phyloP scores from a whole-genome alignment of 495 filamentous ascomycete species.

The Acidiella bohemica region DNA sequence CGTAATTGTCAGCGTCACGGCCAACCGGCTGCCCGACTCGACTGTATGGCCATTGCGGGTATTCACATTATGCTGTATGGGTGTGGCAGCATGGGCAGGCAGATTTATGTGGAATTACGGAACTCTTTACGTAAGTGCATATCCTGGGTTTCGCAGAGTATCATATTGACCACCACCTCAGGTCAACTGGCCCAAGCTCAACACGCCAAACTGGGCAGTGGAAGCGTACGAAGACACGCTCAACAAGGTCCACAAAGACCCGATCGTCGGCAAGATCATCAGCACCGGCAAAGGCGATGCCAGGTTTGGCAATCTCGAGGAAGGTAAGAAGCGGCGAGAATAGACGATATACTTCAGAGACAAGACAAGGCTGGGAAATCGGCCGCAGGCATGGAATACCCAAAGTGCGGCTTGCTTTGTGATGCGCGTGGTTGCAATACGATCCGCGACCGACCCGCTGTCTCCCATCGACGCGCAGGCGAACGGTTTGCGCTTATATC shows the following conservation, averaged over 20 bases:
- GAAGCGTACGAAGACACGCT: conserved; percentile 87
- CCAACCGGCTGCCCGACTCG: conserved; percentile 49
- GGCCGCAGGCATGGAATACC: too few species aligned
- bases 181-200: conserved; percentile 97
- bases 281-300: conserved; percentile 61
- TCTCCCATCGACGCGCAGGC: too few species aligned
- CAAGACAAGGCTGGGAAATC: too few species aligned
- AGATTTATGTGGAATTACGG: conserved; percentile 69
- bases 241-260: conserved; percentile 57
- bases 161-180: too few species aligned
- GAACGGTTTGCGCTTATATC: too few species aligned
- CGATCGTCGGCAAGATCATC: conserved; percentile 51
- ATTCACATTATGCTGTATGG: conserved; percentile 62
- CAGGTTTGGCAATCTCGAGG: conserved; percentile 68
- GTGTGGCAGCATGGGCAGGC: conserved; percentile 52
- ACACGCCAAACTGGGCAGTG: conserved; percentile 64
- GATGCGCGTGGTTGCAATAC: too few species aligned
- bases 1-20: conserved; percentile 63
- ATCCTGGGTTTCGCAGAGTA: neutral
- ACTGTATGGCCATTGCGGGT: conserved; percentile 64
- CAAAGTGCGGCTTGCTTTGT: too few species aligned
- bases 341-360: too few species aligned
- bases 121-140: conserved; percentile 71
- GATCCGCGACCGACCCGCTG: too few species aligned
- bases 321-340: conserved; percentile 73